Evolutionary conservation across 148 eudicot genomes (phyloP).

Genomic region (Cornus suecica): DNA sequence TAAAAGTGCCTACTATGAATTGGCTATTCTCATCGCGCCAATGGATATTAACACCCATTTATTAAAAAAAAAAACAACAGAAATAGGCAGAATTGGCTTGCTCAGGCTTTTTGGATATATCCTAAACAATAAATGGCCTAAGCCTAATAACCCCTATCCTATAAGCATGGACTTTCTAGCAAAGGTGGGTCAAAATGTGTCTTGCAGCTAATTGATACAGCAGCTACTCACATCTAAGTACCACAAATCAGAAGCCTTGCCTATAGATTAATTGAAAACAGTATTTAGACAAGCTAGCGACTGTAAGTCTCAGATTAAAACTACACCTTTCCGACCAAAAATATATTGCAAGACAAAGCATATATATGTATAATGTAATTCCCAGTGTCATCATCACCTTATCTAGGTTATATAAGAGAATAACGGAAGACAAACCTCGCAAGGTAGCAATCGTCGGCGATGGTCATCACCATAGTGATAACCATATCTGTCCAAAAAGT

Average conservation of each 20-base stretch:
- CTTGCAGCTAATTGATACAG: no score
- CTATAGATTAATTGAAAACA: no score
- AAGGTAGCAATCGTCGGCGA: slow-evolving; percentile 74
- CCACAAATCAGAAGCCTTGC: no score
- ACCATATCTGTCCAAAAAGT: slow-evolving; percentile 74
- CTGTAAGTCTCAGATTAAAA: neutral
- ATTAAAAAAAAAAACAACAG: neutral
- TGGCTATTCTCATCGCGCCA: neutral
- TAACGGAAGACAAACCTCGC: slow-evolving; percentile 54
- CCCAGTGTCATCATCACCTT: neutral
- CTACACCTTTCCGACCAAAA: neutral
- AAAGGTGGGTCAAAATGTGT: no score
- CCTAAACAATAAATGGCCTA: neutral
- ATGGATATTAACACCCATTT: neutral
- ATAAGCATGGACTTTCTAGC: no score
- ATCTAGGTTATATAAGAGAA: neutral
- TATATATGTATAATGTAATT: neutral
- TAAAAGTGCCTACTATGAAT: neutral
- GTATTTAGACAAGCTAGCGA: no score
- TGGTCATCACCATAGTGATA: slow-evolving; percentile 57
- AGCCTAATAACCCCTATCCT: neutral
- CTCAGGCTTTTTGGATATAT: neutral
- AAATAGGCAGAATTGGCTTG: neutral
- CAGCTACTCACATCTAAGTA: no score
- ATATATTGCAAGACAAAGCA: neutral